Base-by-base conservation (phyloP, 1,284 basidiomycete species). In the Chalciporus sp. region DNA sequence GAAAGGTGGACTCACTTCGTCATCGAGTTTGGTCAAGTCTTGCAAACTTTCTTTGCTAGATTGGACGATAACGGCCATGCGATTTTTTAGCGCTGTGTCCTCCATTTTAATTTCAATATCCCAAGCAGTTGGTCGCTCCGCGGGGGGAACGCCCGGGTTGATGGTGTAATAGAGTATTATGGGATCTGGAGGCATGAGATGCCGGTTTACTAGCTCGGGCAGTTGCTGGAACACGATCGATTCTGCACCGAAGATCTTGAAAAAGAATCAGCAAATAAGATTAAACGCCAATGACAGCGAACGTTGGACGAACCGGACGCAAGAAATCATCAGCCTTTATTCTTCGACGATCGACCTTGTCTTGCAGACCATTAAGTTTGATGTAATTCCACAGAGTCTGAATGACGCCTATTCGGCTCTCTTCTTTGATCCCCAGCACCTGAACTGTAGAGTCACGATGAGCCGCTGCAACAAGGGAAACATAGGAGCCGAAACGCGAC, bases 331-430 rank as follows among this genome's bases (percentile, higher is more conserved):
- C 90, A 2, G 88, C 81, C 41, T 85, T 84, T 56, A 98, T 84
- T 50, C 88, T 74, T 44, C 90, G 84, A 52, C 89, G 82, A 71
- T 98, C 94, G 0, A 87, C 85, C 67, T 95, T 95, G 71, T 98
- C 94, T 72, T 97, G 92, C 17, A 98, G 78, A 20, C 87, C 86
- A 57, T 91, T 81, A 17, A 88, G 76, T 71, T 96, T 96, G 74
- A 98, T 90, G 63, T 97, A 95, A 63, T 89, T 91, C 95, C 95
- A 98, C 10, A 98, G 71, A 0, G 91, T 84, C 54, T 92, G 86
- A 39, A 98, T 82, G 17, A 94, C 83, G 11, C 89, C 92, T 11
- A 89, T 77, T 23, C 93, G 82, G 37, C 92, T 94, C 37, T 93
- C 94, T 68, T 98, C 92, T 58, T 89, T 88, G 63, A 96, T 79